Evolutionary conservation across 2,329 filamentous ascomycete species (phyloP), one percentile per base, ranked within the genome.

Genomic region (Mycocentrospora acerina): DNA sequence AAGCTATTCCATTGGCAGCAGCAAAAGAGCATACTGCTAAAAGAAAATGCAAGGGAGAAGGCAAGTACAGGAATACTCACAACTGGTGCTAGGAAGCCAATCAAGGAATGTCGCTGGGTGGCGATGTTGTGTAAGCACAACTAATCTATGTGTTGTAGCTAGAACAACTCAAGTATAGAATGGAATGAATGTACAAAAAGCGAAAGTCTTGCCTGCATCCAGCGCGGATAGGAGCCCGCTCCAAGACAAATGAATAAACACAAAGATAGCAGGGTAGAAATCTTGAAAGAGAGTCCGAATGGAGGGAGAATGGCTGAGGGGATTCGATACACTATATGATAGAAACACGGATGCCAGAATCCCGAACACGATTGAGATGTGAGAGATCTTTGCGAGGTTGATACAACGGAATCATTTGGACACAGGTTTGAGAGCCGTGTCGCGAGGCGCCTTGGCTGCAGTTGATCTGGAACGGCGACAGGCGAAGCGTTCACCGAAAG

Each of bases 161-260:
- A 59, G 34, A 40, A 45, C 54, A 58, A 38, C 42, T 45, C 34
- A 37, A 46, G 42, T 43, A 40, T 45, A 44, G 42, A 44, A n/a
- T n/a, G 45, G 66, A 67, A 67, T 51, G 64, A 68, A 59, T 67
- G 64, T 63, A 66, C 55, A 57, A 62, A 62, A 51, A 63, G 63
- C 55, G 54, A 48, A 55, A 40, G 51, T 57, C 55, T 51, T 57
- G 59, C 57, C 61, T 55, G 62, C 62, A 58, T 51, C 62, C 64
- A 66, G 59, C 58, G 62, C 62, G 60, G 60, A 62, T 60, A 56
- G 62, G 63, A 66, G 60, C 62, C 61, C 58, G 60, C 62, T 66
- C 62, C 62, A 57, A 46, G 48, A 31, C 43, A 57, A 55, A 59
- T 50, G 50, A 61, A 57, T 47, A 57, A 54, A 59, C 42, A 54